These are phyloP conservation scores for Aspergillus awamori DNA, from an alignment of 2,329 filamentous ascomycete genomes.

Conservation along the genomic window DNA sequence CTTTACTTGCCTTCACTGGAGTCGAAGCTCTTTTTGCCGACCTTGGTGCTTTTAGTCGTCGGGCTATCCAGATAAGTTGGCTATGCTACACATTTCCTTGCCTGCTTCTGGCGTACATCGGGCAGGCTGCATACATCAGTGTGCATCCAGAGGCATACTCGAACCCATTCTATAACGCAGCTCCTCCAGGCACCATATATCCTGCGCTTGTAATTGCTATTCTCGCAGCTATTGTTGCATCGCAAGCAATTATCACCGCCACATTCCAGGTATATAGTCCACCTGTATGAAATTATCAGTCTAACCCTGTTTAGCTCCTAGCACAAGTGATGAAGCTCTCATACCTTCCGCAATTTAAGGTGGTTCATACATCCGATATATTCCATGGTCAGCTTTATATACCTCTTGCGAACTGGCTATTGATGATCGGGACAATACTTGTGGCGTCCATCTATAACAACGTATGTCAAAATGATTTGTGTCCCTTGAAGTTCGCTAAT, in stretches of 20 bases:
- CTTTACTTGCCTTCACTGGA: slow-evolving; percentile 74
- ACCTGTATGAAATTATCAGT: neutral
- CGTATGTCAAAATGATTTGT: slow-evolving; percentile 19
- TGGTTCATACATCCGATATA: slow-evolving; percentile 68
- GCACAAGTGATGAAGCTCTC: slow-evolving; percentile 71
- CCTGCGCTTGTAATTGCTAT: slow-evolving; percentile 70
- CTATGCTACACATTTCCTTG: slow-evolving; percentile 69
- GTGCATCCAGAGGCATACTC: slow-evolving; percentile 61
- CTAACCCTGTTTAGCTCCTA: slow-evolving; percentile 48
- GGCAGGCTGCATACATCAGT: slow-evolving; percentile 74
- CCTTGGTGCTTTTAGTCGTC: slow-evolving; percentile 70
- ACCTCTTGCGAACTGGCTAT: slow-evolving; percentile 73
- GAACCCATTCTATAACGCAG: slow-evolving; percentile 74
- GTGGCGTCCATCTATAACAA: slow-evolving; percentile 75
- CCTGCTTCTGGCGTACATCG: slow-evolving; percentile 62
- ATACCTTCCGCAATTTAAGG: slow-evolving; percentile 76
- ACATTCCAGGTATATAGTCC: slow-evolving; percentile 62
- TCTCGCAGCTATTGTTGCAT: slow-evolving; percentile 64
- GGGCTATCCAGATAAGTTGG: slow-evolving; percentile 75
- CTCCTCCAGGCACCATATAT: slow-evolving; percentile 69
- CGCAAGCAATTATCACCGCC: slow-evolving; percentile 76
- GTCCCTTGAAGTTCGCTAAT: slow-evolving; percentile 1
- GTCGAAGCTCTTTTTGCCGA: slow-evolving; percentile 81
- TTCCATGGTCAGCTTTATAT: slow-evolving; percentile 79
- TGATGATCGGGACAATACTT: slow-evolving; percentile 75